Evolutionary conservation across 768 basidiomycete genomes (phyloP), one percentile per base, ranked within the genome.

Genomic region (Tylopilus felleus): DNA sequence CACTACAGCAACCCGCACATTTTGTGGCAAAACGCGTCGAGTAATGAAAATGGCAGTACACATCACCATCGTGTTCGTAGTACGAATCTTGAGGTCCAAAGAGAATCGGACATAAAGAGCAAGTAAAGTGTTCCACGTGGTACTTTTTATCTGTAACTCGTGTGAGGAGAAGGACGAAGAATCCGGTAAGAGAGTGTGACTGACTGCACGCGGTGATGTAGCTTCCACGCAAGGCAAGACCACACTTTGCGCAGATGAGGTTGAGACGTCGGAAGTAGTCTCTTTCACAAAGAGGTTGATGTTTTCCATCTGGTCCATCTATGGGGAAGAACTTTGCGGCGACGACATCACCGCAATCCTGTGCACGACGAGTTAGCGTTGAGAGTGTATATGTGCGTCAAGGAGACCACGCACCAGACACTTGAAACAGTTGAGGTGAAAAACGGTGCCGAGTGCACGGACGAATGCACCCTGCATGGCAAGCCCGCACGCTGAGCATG

Each of bases 281-380:
- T 57, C 91, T 82, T 77, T 99, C 97, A 72, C 97, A 99, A n/a
- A 99, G 81, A 27, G 97, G 96, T 57, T 88, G 85, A 64, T 93
- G 94, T 68, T 83, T 88, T 57, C 88, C 85, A 64, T 93, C 93
- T 43, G 84, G 79, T 1, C 93, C 92, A 65, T 98, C 96, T 64
- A 98, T 91, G 19, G 97, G 96, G 72, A 99, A 99, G 77, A 99
- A 99, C 71, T 98, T 99, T 56, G 90, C 90, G 27, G 97, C 97
- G 40, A 99, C 97, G 44, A 98, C 90, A 64, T 89, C 86, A 62
- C 91, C 88, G 66, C 97, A 99, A 68, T 99, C 97, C 96, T 98
- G 66, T 98, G 66, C 22, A 19, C 46, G 14, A 57, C 33, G 49
- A 57, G 57, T 56, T 51, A 56, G 40, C 29, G 33, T 4, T 12